Conservation (phyloP, 2,329 filamentous ascomycete genomes). For the Nemania bipapillata region DNA sequence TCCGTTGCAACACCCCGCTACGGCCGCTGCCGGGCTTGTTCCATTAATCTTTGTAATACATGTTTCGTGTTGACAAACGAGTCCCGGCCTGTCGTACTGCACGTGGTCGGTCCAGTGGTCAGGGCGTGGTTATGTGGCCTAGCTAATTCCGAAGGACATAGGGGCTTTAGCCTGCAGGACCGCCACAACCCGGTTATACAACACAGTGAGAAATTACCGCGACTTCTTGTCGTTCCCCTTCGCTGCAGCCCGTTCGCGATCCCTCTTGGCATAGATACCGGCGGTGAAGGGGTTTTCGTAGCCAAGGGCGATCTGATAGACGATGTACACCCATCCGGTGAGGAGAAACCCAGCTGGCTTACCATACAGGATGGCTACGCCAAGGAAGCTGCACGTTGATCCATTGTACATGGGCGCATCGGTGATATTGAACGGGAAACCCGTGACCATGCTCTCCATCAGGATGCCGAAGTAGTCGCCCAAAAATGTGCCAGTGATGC, state of each 20-base stretch:
- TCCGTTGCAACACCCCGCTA: neutral
- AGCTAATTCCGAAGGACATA: neutral
- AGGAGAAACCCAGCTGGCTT: slow-evolving; percentile 87
- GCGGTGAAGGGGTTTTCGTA: slow-evolving; percentile 96
- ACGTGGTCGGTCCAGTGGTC: neutral
- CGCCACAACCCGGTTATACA: neutral
- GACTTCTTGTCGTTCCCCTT: slow-evolving; percentile 63
- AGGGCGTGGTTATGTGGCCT: neutral
- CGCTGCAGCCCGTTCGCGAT: slow-evolving; percentile 64
- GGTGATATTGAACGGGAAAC: slow-evolving; percentile 94
- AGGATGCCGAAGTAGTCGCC: slow-evolving; percentile 99
- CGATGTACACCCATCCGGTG: slow-evolving; percentile 76
- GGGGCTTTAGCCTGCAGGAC: neutral
- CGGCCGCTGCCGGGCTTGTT: neutral
- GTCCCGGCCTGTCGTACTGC: neutral
- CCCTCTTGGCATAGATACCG: slow-evolving; percentile 90
- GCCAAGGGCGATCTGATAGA: slow-evolving; percentile 82
- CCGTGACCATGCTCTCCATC: slow-evolving; percentile 93
- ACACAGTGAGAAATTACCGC: slow-evolving; percentile 53
- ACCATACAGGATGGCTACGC: slow-evolving; percentile 82
- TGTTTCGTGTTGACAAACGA: neutral
- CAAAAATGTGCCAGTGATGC: slow-evolving; percentile 93
- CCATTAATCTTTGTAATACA: neutral
- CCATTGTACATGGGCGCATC: slow-evolving; percentile 97
- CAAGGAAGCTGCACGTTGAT: slow-evolving; percentile 90